A percentile compares a stretch with the other conserved stretches of the same genome.
Evolutionary conservation across 1,139 yeast species (phyloP).

Genomic region (Ashbya aceris): DNA sequence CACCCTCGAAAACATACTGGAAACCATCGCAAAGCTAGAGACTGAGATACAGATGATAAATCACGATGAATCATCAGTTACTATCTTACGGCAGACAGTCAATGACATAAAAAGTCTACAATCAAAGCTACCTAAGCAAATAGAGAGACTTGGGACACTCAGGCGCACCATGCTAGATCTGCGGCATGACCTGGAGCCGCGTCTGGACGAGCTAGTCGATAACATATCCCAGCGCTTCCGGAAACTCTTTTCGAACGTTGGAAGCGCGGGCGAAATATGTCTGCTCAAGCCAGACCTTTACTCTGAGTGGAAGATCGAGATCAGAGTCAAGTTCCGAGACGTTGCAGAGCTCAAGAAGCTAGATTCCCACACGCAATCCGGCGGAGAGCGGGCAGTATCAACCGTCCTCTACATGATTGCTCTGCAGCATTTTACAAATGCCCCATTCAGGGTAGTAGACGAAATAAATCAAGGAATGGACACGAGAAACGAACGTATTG

Average conservation of each 20-base stretch:
- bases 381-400: slow-evolving; percentile 95
- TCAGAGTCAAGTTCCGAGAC: slow-evolving; percentile 78
- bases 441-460: slow-evolving; percentile 93
- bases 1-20: slow-evolving; percentile 32
- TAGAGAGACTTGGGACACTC: slow-evolving; percentile 24
- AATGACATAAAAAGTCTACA: slow-evolving; percentile 19
- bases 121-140: slow-evolving; percentile 25
- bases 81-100: slow-evolving; percentile 32
- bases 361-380: slow-evolving; percentile 86
- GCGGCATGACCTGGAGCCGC: slow-evolving; percentile 48
- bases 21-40: slow-evolving; percentile 30
- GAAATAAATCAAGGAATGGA: slow-evolving; percentile 99
- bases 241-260: slow-evolving; percentile 59
- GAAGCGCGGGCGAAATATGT: slow-evolving; percentile 75
- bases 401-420: slow-evolving; percentile 88
- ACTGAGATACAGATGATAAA: slow-evolving; percentile 31
- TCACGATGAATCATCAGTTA: slow-evolving; percentile 35
- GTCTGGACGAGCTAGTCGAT: slow-evolving; percentile 41
- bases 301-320: slow-evolving; percentile 75
- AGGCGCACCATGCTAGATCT: slow-evolving; percentile 36
- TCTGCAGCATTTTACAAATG: slow-evolving; percentile 77
- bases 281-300: slow-evolving; percentile 46
- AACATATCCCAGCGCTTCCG: slow-evolving; percentile 57
- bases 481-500: slow-evolving; percentile 79
- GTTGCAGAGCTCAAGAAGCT: slow-evolving; percentile 58